phyloP scores from a whole-genome alignment of 495 filamentous ascomycete genomes.

The Xanthoparmelia taractica region DNA sequence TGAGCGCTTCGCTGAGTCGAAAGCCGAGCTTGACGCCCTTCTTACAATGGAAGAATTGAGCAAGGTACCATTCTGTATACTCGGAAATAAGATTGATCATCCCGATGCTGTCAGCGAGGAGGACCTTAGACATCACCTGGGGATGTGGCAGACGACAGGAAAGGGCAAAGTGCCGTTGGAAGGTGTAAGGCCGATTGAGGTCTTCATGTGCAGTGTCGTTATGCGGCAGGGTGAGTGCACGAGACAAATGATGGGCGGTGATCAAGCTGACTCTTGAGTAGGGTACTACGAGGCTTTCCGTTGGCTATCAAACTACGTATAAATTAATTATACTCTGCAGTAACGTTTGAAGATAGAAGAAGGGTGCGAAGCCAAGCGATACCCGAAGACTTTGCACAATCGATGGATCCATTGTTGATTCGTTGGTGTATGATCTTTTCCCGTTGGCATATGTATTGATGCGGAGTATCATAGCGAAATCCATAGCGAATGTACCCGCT shows the following conservation, averaged over 20 bases:
- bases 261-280: slow-evolving; percentile 22
- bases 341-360: background rate
- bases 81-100: slow-evolving; percentile 99
- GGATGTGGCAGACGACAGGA: slow-evolving; percentile 92
- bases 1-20: slow-evolving; percentile 86
- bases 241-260: background rate
- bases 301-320: slow-evolving; percentile 50
- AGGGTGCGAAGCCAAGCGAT: background rate
- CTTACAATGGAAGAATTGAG: slow-evolving; percentile 85
- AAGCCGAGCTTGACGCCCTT: slow-evolving; percentile 91
- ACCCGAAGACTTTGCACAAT: background rate
- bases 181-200: slow-evolving; percentile 90
- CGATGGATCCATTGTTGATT: background rate
- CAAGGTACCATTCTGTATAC: slow-evolving; percentile 90
- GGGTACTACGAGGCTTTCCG: slow-evolving; percentile 50
- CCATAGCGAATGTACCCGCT: background rate
- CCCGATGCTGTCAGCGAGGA: slow-evolving; percentile 92
- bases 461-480: background rate
- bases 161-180: slow-evolving; percentile 96
- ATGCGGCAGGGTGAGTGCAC: slow-evolving; percentile 83
- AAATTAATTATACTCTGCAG: slow-evolving; percentile 15
- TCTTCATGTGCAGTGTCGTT: slow-evolving; percentile 98
- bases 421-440: background rate
- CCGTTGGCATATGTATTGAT: background rate
- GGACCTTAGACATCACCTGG: slow-evolving; percentile 80